Base-by-base conservation (phyloP, 2,329 filamentous ascomycete genomes). In the Lizonia empirigonia region DNA sequence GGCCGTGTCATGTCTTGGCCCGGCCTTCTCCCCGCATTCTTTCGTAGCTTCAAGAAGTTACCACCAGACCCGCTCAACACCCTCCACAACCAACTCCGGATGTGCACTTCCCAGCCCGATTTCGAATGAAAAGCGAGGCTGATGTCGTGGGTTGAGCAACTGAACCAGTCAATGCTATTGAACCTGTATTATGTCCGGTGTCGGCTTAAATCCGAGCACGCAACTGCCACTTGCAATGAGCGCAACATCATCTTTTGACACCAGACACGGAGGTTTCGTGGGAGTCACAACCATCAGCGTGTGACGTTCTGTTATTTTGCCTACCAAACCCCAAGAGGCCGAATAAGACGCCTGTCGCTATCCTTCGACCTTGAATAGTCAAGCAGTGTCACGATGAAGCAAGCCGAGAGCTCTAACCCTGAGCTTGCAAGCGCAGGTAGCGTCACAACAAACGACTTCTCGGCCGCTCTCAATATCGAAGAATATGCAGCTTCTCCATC, bases 401-500 rank as follows among this genome's bases (percentile, higher is more conserved):
- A 55, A 29, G 26, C 30, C 16, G 27, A 38, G 15, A 38, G 34
- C n/a, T 19, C 26, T 5, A 22, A 15, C 27, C 13, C 48, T 7
- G 44, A 24, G 24, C 26, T 55, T 18, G 61, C 50, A 2, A 41
- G 47, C 15, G 51, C 44, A 10, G 8, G 44, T 5, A 55, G 53
- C 22, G 38, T 64, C 7, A 56, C 50, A 1, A 19, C 55, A 1
- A 26, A 54, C 19, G 27, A 53, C 10, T 59, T 51, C 5, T 42
- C 54, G 24, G 53, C 59, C 15, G 19, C 49, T 1, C 41, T 65
- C 3, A 63, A 63, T 5, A 56, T 56, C 7, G 61, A 64, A 13
- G 59, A 61, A 7, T 52, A 64, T 16, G 63, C 57, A 18, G 55
- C 62, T 4, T 10, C 45, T 16, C 42, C 44, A 20, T 35, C 46